A percentile compares a stretch with the other conserved stretches of the same genome.
Conservation (phyloP, 345 rosid genomes). For the Linum tenue region DNA sequence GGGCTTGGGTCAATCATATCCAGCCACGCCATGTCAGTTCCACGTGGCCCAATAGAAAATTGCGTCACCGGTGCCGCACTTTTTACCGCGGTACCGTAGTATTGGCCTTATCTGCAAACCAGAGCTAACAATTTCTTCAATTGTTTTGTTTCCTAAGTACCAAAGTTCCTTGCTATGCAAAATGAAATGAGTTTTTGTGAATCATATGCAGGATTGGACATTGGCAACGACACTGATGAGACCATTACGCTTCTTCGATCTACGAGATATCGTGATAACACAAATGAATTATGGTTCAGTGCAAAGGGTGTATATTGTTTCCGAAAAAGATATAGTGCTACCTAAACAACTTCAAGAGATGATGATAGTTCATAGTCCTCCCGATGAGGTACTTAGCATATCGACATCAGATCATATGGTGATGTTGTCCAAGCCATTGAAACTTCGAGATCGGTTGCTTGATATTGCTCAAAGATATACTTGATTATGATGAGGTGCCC, state of each 20-base stretch:
- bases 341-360: constrained; percentile 22
- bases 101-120: too few species aligned
- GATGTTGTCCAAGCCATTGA: constrained; percentile 35
- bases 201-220: constrained; percentile 29
- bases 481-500: not conserved
- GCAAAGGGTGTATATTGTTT: constrained; percentile 30
- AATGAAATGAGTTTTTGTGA: too few species aligned
- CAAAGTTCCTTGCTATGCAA: too few species aligned
- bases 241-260: constrained; percentile 27
- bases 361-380: constrained; percentile 43
- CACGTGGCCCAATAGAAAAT: too few species aligned
- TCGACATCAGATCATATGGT: constrained; percentile 52
- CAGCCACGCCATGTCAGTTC: too few species aligned
- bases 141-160: too few species aligned
- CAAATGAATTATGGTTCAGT: constrained; percentile 34
- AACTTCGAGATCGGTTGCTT: constrained; percentile 21
- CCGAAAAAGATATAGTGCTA: constrained; percentile 25
- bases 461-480: constrained; percentile 23
- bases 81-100: too few species aligned
- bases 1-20: too few species aligned
- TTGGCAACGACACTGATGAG: constrained; percentile 39
- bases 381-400: constrained; percentile 33
- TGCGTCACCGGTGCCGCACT: too few species aligned
- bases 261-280: constrained; percentile 25
- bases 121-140: too few species aligned